A percentile compares a stretch with the other conserved stretches of the same genome.
Evolutionary conservation across 2,329 filamentous ascomycete species (phyloP).

Genomic region (Rutstroemia sp.): DNA sequence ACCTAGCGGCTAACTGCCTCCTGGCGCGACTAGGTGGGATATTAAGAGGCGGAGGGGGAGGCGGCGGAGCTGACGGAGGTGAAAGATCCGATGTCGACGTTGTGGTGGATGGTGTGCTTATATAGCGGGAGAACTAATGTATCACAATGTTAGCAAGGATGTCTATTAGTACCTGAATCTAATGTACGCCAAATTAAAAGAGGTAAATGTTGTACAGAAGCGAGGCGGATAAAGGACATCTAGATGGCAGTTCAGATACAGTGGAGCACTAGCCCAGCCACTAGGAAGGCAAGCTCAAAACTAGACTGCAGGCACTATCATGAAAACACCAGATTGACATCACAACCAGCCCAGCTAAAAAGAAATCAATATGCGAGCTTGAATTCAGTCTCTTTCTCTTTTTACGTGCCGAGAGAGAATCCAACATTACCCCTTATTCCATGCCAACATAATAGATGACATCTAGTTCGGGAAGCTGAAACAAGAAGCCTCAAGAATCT

Average conservation of each 20-base stretch:
- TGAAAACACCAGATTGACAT: slow-evolving; percentile 7
- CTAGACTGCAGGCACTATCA: slow-evolving; percentile 8
- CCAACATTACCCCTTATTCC: slow-evolving; percentile 5
- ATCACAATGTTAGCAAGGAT: slow-evolving; percentile 17
- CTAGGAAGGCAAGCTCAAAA: slow-evolving; percentile 12
- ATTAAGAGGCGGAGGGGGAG: slow-evolving; percentile 74
- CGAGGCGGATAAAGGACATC: slow-evolving; percentile 3
- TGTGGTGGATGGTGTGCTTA: slow-evolving; percentile 27
- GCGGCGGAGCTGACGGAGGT: slow-evolving; percentile 53
- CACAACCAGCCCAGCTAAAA: slow-evolving; percentile 5
- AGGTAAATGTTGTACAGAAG: slow-evolving; percentile 2
- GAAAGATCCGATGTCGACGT: slow-evolving; percentile 34
- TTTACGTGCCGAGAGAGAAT: slow-evolving; percentile 1
- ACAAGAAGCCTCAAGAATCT: slow-evolving; percentile 10
- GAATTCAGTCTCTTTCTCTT: slow-evolving; percentile 9
- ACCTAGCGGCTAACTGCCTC: slow-evolving; percentile 79
- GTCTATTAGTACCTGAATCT: background rate
- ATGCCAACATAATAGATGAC: slow-evolving; percentile 6
- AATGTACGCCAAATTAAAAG: background rate
- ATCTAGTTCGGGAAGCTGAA: slow-evolving; percentile 8
- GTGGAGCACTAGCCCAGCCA: slow-evolving; percentile 1
- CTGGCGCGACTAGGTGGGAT: slow-evolving; percentile 81
- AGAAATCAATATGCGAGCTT: background rate
- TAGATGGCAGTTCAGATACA: slow-evolving; percentile 4
- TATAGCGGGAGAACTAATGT: slow-evolving; percentile 29